Conservation (phyloP, 805 yeast species). For the Saccharomycopsis lassenensis region DNA sequence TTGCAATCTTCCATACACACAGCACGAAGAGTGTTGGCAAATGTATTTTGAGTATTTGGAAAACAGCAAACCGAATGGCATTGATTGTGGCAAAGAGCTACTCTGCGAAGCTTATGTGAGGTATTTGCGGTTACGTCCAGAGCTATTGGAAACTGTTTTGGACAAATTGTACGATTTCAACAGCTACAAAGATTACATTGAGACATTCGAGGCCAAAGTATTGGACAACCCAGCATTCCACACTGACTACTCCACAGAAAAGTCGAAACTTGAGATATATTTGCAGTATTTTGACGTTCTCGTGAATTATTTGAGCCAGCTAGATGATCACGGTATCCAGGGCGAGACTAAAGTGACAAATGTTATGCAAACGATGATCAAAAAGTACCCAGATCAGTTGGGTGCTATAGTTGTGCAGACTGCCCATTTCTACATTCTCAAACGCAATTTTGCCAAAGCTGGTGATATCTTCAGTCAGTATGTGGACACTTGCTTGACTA, state of each 20-base stretch:
- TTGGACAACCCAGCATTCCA: constrained; percentile 27
- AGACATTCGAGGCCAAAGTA: constrained; percentile 26
- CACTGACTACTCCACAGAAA: constrained; percentile 26
- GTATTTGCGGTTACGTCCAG: constrained; percentile 10
- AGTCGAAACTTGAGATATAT: constrained; percentile 39
- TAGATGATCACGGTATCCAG: constrained; percentile 9
- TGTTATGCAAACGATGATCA: too few species aligned
- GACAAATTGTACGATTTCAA: constrained; percentile 26
- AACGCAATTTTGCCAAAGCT: constrained; percentile 29
- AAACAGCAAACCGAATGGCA: constrained; percentile 23
- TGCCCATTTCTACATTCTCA: constrained; percentile 35
- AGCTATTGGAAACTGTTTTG: constrained; percentile 25
- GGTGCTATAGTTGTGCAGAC: constrained; percentile 37
- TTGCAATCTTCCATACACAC: constrained; percentile 35
- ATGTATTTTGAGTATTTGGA: constrained; percentile 34
- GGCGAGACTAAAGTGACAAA: constrained; percentile 28
- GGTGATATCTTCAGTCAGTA: constrained; percentile 38
- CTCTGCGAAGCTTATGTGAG: constrained; percentile 2
- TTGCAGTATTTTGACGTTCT: constrained; percentile 34
- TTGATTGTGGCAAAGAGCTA: constrained; percentile 17
- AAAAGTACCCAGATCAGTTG: constrained; percentile 48
- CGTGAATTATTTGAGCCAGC: constrained; percentile 22
- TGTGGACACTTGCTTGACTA: constrained; percentile 34
- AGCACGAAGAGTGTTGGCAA: constrained; percentile 47
- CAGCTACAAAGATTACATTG: constrained; percentile 23